Percentiles rank a stretch among this genome's conserved stretches.
phyloP scores from a whole-genome alignment of 1,284 basidiomycete genomes.

The Heterobasidion annosum region DNA sequence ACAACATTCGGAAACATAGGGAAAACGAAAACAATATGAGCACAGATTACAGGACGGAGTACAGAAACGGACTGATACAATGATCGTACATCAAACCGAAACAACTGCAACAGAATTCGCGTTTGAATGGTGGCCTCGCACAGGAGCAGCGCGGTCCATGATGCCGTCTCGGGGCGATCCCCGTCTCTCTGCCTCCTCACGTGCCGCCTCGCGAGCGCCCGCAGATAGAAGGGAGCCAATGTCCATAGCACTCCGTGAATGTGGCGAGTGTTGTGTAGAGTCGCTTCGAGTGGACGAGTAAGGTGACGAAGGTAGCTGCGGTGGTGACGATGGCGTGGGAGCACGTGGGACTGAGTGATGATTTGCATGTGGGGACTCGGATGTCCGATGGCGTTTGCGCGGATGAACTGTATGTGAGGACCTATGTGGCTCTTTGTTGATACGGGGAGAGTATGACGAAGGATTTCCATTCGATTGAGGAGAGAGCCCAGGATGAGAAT shows the following conservation, averaged over 20 bases:
- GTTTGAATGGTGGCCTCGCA: not conserved
- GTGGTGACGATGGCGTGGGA: constrained; percentile 4
- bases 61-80: not conserved
- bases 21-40: not conserved
- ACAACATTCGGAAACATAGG: not conserved
- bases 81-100: not conserved
- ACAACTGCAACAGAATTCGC: not conserved
- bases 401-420: constrained; percentile 1
- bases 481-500: not conserved
- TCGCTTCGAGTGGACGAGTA: constrained; percentile 10
- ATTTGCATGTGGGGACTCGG: constrained; percentile 8
- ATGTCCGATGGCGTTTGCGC: constrained; percentile 12
- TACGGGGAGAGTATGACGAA: constrained; percentile 4
- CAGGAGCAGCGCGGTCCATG: not conserved
- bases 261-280: constrained; percentile 5
- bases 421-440: not conserved
- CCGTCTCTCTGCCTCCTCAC: constrained; percentile 4
- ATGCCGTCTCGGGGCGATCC: not conserved
- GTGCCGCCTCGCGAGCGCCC: constrained; percentile 2
- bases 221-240: constrained; percentile 10
- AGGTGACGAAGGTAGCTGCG: constrained; percentile 7
- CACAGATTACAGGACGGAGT: not conserved
- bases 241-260: constrained; percentile 8
- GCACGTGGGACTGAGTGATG: constrained; percentile 5
- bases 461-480: not conserved